Conservation (phyloP, 1,284 basidiomycete genomes). For the Erythrobasidium hasegawianum region DNA sequence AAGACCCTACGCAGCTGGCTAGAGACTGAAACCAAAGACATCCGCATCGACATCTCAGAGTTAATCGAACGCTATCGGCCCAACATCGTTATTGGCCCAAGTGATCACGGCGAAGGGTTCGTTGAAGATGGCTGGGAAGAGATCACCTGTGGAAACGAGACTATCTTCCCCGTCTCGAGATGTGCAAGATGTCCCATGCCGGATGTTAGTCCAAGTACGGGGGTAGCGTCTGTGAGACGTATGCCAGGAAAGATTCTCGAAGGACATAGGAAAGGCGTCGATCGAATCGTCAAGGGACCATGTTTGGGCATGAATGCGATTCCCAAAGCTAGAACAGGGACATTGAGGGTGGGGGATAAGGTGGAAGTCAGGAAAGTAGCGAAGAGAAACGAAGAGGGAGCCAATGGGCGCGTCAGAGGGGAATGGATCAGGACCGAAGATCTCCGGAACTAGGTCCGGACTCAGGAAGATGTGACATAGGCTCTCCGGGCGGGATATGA, state of each 20-base stretch:
- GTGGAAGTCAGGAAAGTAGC: constrained; percentile 7
- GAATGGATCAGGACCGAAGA: constrained; percentile 27
- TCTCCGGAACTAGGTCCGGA: constrained; percentile 25
- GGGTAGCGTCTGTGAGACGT: constrained; percentile 17
- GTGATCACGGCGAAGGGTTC: constrained; percentile 14
- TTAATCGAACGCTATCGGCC: constrained; percentile 26
- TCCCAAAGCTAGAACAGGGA: constrained; percentile 10
- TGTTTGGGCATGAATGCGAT: constrained; percentile 29
- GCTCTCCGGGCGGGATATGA: no score
- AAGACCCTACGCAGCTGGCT: constrained; percentile 11
- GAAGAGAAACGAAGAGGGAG: constrained; percentile 13
- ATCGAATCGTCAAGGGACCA: constrained; percentile 15
- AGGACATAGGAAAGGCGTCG: constrained; percentile 19
- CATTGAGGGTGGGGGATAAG: constrained; percentile 12
- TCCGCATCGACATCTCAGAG: constrained; percentile 21
- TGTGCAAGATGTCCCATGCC: constrained; percentile 31
- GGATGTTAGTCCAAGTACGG: constrained; percentile 19
- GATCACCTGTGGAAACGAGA: constrained; percentile 5
- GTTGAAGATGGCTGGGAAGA: constrained; percentile 32
- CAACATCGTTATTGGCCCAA: constrained; percentile 16
- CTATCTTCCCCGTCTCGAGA: constrained; percentile 22
- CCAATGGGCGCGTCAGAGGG: constrained; percentile 3
- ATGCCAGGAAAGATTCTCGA: constrained; percentile 24
- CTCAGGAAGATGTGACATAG: no score
- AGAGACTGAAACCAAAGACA: constrained; percentile 12